These are phyloP conservation scores for Helicostylum pulchrum DNA, from an alignment of 192 early-diverging fungal species.

Conservation along the genomic window DNA sequence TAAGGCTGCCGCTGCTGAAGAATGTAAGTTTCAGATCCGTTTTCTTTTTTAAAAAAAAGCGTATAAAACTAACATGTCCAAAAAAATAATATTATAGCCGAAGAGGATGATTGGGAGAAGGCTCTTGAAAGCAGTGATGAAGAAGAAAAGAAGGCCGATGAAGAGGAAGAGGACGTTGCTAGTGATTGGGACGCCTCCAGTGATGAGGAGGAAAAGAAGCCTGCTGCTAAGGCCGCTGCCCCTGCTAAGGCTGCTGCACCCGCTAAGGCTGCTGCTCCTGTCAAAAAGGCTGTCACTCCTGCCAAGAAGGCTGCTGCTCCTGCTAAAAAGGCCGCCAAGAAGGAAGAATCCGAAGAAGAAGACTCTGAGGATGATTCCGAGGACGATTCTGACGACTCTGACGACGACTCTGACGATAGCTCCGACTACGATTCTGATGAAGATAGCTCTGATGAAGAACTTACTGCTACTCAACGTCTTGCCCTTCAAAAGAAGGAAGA, in stretches of 20 bases:
- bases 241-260: conserved; percentile 6
- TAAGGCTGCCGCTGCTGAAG: conserved; percentile 36
- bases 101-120: conserved; percentile 35
- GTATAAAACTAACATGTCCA: too few relatives aligned
- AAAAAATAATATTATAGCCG: background rate
- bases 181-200: conserved; percentile 56
- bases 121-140: conserved; percentile 47
- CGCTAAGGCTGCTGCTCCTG: conserved; percentile 12
- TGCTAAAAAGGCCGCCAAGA: conserved; percentile 35
- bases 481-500: conserved; percentile 73
- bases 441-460: conserved; percentile 55
- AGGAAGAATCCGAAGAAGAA: conserved; percentile 27
- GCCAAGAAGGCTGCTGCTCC: conserved; percentile 30
- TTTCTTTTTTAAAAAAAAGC: conserved; percentile 2
- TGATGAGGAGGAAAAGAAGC: conserved; percentile 57
- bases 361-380: conserved; percentile 20
- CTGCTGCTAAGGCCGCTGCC: conserved; percentile 30
- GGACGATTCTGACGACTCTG: conserved; percentile 33
- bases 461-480: conserved; percentile 59
- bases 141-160: conserved; percentile 27
- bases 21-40: conserved; percentile 13
- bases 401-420: conserved; percentile 37
- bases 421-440: conserved; percentile 52
- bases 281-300: conserved; percentile 23
- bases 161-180: conserved; percentile 49